Percentiles rank a stretch among this genome's conserved stretches.
These are phyloP conservation scores for Tillandsia fasciculata DNA, from an alignment of 176 grass and related monocot genomes.

Conservation along the genomic window DNA sequence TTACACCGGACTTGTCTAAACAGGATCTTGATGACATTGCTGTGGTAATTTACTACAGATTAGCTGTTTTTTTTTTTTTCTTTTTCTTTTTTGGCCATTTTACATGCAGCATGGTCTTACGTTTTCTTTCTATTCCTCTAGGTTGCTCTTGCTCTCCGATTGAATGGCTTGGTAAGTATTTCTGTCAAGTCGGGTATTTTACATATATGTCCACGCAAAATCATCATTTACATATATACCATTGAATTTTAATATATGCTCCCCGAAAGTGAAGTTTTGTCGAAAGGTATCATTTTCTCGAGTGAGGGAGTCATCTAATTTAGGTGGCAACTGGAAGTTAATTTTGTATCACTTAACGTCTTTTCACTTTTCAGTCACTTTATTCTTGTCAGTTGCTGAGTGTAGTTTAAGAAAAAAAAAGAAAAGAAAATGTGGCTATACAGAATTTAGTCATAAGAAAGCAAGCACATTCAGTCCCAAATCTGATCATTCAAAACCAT, in stretches of 20 bases:
- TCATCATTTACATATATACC: no score
- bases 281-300: no score
- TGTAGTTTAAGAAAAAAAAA: background rate
- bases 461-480: no score
- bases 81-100: background rate
- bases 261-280: no score
- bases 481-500: no score
- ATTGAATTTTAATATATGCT: no score
- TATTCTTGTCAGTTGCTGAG: background rate
- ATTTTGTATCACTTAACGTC: no score
- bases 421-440: background rate
- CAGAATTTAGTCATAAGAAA: no score
- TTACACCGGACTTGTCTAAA: slow-evolving; percentile 91
- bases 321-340: no score
- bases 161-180: slow-evolving; percentile 85
- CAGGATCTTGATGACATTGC: slow-evolving; percentile 97
- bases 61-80: background rate
- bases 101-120: slow-evolving; percentile 27
- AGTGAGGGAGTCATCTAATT: no score
- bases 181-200: no score
- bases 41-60: slow-evolving; percentile 32
- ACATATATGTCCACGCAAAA: no score
- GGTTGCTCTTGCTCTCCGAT: slow-evolving; percentile 77
- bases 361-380: background rate
- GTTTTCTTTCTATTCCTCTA: slow-evolving; percentile 33